phyloP scores from a whole-genome alignment of 192 early-diverging fungal genomes.

The Lobosporangium transversale region DNA sequence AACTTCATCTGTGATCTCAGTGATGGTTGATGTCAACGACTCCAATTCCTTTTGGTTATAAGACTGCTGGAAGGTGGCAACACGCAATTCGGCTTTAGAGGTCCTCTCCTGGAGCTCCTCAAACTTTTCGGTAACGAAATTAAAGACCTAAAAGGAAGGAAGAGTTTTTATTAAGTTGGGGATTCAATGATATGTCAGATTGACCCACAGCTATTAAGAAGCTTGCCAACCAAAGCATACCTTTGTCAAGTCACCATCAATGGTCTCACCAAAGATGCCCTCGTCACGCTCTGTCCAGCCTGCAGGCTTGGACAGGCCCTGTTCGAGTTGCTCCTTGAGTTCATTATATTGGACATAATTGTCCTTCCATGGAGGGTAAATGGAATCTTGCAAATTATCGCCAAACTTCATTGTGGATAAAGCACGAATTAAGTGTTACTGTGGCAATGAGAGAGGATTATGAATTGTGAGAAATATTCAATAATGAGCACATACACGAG shows the following conservation, averaged over 20 bases:
- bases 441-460: neutral
- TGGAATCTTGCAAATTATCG: constrained; percentile 73
- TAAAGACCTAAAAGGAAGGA: constrained; percentile 63
- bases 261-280: constrained; percentile 87
- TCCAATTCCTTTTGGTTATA: constrained; percentile 63
- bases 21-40: constrained; percentile 69
- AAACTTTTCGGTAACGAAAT: constrained; percentile 78
- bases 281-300: constrained; percentile 88
- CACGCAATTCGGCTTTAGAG: constrained; percentile 68
- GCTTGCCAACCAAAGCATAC: no score
- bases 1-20: constrained; percentile 79
- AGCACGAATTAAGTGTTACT: neutral
- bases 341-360: constrained; percentile 86
- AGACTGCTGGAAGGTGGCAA: constrained; percentile 53
- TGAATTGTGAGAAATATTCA: neutral
- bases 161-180: no score
- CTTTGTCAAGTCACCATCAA: constrained; percentile 93
- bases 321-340: constrained; percentile 85
- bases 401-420: constrained; percentile 86
- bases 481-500: neutral
- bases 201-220: no score
- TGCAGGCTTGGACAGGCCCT: constrained; percentile 67
- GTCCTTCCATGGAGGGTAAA: constrained; percentile 82
- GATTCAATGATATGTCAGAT: no score
- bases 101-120: constrained; percentile 78